phyloP scores from a whole-genome alignment of 768 basidiomycete species.

The Boletus rubroflammeus region DNA sequence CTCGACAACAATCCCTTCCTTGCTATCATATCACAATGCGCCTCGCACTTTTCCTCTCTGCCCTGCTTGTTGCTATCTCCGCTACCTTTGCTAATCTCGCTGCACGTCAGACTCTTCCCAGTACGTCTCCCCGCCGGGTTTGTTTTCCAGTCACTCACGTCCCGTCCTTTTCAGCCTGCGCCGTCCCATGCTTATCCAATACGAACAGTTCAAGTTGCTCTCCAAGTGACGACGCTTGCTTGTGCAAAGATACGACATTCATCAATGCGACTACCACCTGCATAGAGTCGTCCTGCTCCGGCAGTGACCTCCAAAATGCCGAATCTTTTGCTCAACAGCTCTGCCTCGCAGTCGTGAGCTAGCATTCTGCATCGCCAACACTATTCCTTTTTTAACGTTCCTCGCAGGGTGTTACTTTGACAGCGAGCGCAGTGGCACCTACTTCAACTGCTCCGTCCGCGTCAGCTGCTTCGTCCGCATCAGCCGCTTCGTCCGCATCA shows the following conservation, averaged over 20 bases:
- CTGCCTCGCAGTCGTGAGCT: conserved; percentile 50
- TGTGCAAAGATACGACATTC: conserved; percentile 51
- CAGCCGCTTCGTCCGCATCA: neutral
- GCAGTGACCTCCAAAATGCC: conserved; percentile 44
- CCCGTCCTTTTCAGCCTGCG: conserved; percentile 43
- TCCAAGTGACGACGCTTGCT: conserved; percentile 50
- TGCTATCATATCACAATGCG: conserved; percentile 11
- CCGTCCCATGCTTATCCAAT: conserved; percentile 42
- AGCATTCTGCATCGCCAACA: neutral
- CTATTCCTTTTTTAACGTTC: neutral
- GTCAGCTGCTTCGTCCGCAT: neutral
- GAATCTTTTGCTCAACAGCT: conserved; percentile 37
- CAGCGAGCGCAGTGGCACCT: conserved; percentile 14
- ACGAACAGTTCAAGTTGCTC: conserved; percentile 46
- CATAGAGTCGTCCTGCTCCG: conserved; percentile 45
- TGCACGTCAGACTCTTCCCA: conserved; percentile 19
- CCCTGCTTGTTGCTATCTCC: conserved; percentile 12
- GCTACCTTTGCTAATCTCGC: conserved; percentile 19
- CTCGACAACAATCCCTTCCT: too few species aligned
- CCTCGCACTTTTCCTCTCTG: conserved; percentile 11
- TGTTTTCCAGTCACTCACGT: neutral
- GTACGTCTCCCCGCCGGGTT: conserved; percentile 14
- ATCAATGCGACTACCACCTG: conserved; percentile 45
- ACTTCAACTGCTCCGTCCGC: neutral
- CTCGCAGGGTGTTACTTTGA: conserved; percentile 53